Evolutionary conservation across 1,284 basidiomycete genomes (phyloP).

Genomic region (Trametes polyzona): DNA sequence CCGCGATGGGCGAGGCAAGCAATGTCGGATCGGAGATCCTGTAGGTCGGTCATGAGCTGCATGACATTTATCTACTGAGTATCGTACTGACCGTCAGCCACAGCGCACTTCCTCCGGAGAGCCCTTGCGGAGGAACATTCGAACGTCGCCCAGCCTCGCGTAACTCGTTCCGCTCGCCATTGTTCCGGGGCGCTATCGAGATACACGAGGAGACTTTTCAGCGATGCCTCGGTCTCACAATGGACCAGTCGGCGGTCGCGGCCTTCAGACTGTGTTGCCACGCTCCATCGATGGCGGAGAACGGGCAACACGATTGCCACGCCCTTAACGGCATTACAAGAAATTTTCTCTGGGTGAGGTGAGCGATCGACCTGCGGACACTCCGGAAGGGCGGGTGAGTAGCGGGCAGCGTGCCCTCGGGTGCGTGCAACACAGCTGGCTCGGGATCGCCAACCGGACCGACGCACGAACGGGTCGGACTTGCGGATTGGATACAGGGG

Average conservation of each 20-base stretch:
- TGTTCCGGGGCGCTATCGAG: not conserved
- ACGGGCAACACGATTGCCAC: not conserved
- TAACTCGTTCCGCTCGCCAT: not conserved
- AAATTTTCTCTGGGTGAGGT: too few species aligned
- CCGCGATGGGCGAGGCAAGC: not conserved
- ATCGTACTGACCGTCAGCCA: not conserved
- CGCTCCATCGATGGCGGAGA: slow-evolving; percentile 14
- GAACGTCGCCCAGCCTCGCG: not conserved
- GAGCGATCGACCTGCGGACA: too few species aligned
- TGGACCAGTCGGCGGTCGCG: too few species aligned
- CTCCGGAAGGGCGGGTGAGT: not conserved
- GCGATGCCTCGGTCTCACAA: too few species aligned
- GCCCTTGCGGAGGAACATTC: not conserved
- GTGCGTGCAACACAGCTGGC: too few species aligned
- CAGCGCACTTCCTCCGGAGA: not conserved
- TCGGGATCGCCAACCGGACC: slow-evolving; percentile 2
- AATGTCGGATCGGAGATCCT: not conserved
- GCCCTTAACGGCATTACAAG: too few species aligned
- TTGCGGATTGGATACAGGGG: not conserved
- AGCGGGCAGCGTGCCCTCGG: not conserved
- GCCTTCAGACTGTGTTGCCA: not conserved
- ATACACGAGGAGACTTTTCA: slow-evolving; percentile 10
- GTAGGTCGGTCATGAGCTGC: not conserved
- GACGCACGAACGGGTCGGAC: not conserved
- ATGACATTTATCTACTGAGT: not conserved